phyloP scores from a whole-genome alignment of 2,329 filamentous ascomycete genomes.

The Pseudohalonectria lignicola region DNA sequence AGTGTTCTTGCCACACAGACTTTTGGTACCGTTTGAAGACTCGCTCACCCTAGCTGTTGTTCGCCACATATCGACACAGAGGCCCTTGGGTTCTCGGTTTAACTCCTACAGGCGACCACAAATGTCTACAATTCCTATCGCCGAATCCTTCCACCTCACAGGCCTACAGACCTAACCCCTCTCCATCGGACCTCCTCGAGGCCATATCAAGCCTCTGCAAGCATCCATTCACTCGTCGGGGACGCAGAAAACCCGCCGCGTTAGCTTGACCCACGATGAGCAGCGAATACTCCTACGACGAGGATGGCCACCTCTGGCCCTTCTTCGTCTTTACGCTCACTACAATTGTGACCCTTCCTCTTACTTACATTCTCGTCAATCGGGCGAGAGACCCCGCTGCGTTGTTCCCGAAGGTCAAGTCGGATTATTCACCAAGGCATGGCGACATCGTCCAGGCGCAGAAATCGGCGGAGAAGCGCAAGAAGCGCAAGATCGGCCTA shows the following conservation, averaged over 20 bases:
- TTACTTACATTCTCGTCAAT: slow-evolving; percentile 80
- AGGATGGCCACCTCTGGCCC: slow-evolving; percentile 96
- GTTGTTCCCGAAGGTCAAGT: slow-evolving; percentile 71
- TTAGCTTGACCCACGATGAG: slow-evolving; percentile 51
- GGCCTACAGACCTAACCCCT: not conserved
- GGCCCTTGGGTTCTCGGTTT: not conserved
- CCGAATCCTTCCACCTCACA: not conserved
- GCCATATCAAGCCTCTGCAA: not conserved
- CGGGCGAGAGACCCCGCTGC: slow-evolving; percentile 67
- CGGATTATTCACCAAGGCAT: slow-evolving; percentile 72
- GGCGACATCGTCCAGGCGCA: slow-evolving; percentile 72
- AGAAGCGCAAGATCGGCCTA: slow-evolving; percentile 81
- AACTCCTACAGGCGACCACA: not conserved
- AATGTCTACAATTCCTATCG: not conserved
- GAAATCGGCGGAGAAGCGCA: slow-evolving; percentile 78
- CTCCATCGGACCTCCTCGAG: not conserved
- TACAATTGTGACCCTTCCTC: slow-evolving; percentile 75
- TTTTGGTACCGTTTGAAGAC: not conserved
- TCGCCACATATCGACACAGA: not conserved
- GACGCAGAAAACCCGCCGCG: too few relatives aligned
- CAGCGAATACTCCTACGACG: slow-evolving; percentile 96
- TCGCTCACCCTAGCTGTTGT: not conserved
- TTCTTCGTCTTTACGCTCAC: slow-evolving; percentile 94
- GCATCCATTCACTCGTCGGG: not conserved
- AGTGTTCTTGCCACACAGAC: slow-evolving; percentile 4